These are phyloP conservation scores for Venturia asperata DNA, from an alignment of 2,329 filamentous ascomycete genomes.

Conservation along the genomic window DNA sequence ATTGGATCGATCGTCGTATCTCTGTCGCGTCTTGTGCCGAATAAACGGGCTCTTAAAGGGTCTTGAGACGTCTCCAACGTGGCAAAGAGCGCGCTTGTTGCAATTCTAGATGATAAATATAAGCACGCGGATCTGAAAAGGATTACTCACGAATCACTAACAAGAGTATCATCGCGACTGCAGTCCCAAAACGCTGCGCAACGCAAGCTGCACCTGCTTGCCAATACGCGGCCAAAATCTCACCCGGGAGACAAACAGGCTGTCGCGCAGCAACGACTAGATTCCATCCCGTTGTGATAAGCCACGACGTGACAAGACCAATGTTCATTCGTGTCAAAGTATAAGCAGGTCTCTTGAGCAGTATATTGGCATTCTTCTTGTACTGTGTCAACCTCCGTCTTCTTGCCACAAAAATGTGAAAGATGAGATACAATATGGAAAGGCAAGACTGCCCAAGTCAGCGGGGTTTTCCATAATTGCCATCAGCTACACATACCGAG, in stretches of 20 bases:
- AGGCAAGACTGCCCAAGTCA: constrained; percentile 26
- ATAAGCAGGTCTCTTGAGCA: constrained; percentile 29
- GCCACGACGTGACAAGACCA: constrained; percentile 31
- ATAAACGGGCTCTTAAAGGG: constrained; percentile 14
- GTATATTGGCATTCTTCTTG: constrained; percentile 24
- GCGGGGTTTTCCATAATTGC: background rate
- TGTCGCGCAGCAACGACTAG: constrained; percentile 34
- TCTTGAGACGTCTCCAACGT: constrained; percentile 7
- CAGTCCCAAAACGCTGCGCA: constrained; percentile 27
- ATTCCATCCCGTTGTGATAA: constrained; percentile 35
- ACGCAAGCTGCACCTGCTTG: constrained; percentile 30
- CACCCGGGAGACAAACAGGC: constrained; percentile 28
- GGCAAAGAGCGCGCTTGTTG: constrained; percentile 16
- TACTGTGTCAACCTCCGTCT: constrained; percentile 30
- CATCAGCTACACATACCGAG: constrained; percentile 26
- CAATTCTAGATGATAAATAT: background rate
- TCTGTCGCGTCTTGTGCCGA: constrained; percentile 11
- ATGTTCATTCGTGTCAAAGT: constrained; percentile 30
- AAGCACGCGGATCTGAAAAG: background rate
- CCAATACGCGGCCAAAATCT: constrained; percentile 27
- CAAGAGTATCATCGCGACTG: constrained; percentile 31
- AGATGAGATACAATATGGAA: constrained; percentile 30
- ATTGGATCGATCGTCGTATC: background rate
- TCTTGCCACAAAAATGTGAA: constrained; percentile 32
- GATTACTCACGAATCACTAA: constrained; percentile 22